phyloP scores from a whole-genome alignment of 2,329 filamentous ascomycete genomes.

The Sporothrix variecibatus region DNA sequence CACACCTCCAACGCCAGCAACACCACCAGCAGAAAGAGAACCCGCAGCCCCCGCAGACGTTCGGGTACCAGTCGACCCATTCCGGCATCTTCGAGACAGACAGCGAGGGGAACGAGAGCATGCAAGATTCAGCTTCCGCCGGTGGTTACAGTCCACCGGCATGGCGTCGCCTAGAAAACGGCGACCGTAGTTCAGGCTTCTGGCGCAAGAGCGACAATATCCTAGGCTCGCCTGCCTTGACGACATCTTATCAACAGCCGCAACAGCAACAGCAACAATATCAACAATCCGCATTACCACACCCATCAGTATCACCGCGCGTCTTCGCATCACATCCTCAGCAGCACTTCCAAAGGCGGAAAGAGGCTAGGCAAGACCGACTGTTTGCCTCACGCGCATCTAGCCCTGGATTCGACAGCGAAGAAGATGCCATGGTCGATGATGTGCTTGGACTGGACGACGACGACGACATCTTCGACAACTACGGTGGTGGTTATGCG shows the following conservation, averaged over 20 bases:
- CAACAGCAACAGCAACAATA: neutral
- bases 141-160: slow-evolving; percentile 63
- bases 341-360: slow-evolving; percentile 5
- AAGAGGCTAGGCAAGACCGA: neutral
- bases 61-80: slow-evolving; percentile 46
- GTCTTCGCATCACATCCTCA: slow-evolving; percentile 13
- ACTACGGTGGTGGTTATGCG: slow-evolving; percentile 16
- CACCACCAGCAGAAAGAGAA: neutral
- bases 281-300: neutral
- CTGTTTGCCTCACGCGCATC: slow-evolving; percentile 34
- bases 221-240: slow-evolving; percentile 43
- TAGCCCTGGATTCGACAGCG: slow-evolving; percentile 42
- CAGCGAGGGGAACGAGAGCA: slow-evolving; percentile 42
- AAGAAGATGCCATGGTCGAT: slow-evolving; percentile 38
- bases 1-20: neutral
- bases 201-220: slow-evolving; percentile 61
- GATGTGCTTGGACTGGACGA: slow-evolving; percentile 30
- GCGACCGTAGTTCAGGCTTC: slow-evolving; percentile 59
- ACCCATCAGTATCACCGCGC: neutral
- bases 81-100: slow-evolving; percentile 46
- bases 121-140: slow-evolving; percentile 51
- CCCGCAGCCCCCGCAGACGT: slow-evolving; percentile 28
- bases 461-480: slow-evolving; percentile 24
- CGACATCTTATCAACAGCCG: slow-evolving; percentile 11
- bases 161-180: slow-evolving; percentile 63